Conservation (phyloP, 805 yeast genomes). For the Metschnikowia rubicola region DNA sequence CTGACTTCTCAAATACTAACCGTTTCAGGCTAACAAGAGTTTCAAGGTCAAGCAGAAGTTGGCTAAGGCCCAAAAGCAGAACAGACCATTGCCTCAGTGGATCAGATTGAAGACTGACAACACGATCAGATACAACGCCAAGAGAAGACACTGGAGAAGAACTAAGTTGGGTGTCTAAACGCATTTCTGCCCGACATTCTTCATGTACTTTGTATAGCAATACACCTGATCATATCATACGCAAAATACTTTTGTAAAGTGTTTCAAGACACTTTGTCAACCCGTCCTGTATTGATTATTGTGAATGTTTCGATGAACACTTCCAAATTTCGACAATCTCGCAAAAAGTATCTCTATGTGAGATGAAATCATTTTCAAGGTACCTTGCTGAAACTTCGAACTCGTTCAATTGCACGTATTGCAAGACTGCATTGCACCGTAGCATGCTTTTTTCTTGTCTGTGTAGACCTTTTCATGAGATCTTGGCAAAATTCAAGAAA, state of each 20-base stretch:
- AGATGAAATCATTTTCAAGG: no score
- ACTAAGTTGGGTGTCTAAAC: constrained; percentile 93
- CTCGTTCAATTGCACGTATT: no score
- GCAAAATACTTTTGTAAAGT: background rate
- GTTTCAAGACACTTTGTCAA: background rate
- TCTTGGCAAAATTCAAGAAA: no score
- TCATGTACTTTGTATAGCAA: constrained; percentile 19
- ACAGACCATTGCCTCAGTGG: constrained; percentile 99
- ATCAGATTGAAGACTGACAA: constrained; percentile 96
- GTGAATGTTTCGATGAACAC: no score
- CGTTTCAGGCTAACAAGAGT: constrained; percentile 79
- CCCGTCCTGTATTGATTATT: no score
- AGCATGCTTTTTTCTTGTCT: no score
- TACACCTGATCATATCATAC: constrained; percentile 14
- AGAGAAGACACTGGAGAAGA: constrained; percentile 99
- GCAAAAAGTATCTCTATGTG: no score
- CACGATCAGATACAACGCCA: constrained; percentile 98
- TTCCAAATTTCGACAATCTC: no score
- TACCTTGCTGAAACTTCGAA: no score
- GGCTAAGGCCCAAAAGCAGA: constrained; percentile 98
- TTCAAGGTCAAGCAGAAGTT: constrained; percentile 97
- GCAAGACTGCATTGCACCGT: no score
- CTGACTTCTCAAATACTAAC: constrained; percentile 25
- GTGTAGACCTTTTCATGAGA: no score
- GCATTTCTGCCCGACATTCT: constrained; percentile 3